A percentile compares a stretch with the other conserved stretches of the same genome.
Evolutionary conservation across 768 basidiomycete genomes (phyloP).

Genomic region (Russula sp.): DNA sequence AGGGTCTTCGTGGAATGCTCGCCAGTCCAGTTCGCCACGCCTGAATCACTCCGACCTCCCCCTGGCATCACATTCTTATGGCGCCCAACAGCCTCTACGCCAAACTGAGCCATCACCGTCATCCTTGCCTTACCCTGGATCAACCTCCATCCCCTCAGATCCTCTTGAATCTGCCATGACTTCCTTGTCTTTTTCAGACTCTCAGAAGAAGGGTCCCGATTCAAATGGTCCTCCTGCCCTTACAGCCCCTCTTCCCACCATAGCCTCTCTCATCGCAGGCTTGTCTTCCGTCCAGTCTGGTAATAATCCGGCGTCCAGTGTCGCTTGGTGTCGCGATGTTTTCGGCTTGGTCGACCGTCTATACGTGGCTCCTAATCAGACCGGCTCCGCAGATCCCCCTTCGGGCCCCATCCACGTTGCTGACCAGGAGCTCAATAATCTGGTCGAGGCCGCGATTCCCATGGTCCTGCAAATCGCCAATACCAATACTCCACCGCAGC

Average conservation of each 20-base stretch:
- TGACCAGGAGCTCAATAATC: conserved; percentile 57
- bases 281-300: conserved; percentile 49
- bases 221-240: conserved; percentile 46
- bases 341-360: conserved; percentile 69
- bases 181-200: too few relatives aligned
- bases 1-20: conserved; percentile 33
- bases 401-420: conserved; percentile 52
- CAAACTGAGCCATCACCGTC: background rate
- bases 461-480: conserved; percentile 58
- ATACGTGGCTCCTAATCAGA: conserved; percentile 29
- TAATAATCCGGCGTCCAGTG: conserved; percentile 57
- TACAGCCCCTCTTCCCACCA: conserved; percentile 66
- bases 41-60: conserved; percentile 32
- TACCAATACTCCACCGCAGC: conserved; percentile 37
- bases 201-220: conserved; percentile 30
- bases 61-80: conserved; percentile 28
- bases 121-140: conserved; percentile 5
- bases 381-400: conserved; percentile 40
- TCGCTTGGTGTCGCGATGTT: conserved; percentile 83
- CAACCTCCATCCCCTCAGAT: too few relatives aligned
- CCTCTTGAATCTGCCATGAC: too few relatives aligned
- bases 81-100: conserved; percentile 22
- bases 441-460: conserved; percentile 63
- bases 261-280: conserved; percentile 54
- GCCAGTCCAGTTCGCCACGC: conserved; percentile 33